Percentiles rank a stretch among this genome's conserved stretches.
Conservation (phyloP, 2,329 filamentous ascomycete genomes). For the Berkeleyomyces rouxiae region DNA sequence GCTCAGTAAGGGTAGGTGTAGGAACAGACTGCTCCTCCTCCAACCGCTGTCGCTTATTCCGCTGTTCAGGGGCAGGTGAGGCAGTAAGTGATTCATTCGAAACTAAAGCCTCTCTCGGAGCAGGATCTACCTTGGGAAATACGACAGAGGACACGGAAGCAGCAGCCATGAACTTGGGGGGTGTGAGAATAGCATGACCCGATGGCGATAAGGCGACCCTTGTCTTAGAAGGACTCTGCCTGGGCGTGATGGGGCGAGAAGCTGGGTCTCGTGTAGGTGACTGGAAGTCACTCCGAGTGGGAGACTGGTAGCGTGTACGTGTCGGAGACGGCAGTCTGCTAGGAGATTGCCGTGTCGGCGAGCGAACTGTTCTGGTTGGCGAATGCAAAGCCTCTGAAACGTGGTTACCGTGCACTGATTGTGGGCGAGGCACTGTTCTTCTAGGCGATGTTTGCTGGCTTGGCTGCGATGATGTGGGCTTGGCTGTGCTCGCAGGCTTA, state of each 20-base stretch:
- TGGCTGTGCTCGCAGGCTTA: constrained; percentile 31
- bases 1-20: neutral
- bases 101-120: neutral
- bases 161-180: constrained; percentile 2
- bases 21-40: neutral
- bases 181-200: neutral
- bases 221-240: constrained; percentile 9
- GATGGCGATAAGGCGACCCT: constrained; percentile 3
- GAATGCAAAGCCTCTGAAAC: constrained; percentile 9
- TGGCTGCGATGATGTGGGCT: constrained; percentile 15
- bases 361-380: neutral
- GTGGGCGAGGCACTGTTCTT: constrained; percentile 29
- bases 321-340: neutral
- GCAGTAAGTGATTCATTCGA: neutral
- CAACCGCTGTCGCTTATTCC: too few relatives aligned
- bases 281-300: constrained; percentile 2
- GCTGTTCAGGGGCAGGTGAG: neutral
- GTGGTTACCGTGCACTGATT: constrained; percentile 9
- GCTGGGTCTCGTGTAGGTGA: constrained; percentile 5
- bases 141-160: neutral
- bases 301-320: neutral
- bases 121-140: constrained; percentile 2
- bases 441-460: constrained; percentile 36
- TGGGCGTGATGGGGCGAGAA: constrained; percentile 7
- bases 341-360: constrained; percentile 6